These are phyloP conservation scores for Curvularia sp. DNA, from an alignment of 2,329 filamentous ascomycete genomes.

Conservation along the genomic window DNA sequence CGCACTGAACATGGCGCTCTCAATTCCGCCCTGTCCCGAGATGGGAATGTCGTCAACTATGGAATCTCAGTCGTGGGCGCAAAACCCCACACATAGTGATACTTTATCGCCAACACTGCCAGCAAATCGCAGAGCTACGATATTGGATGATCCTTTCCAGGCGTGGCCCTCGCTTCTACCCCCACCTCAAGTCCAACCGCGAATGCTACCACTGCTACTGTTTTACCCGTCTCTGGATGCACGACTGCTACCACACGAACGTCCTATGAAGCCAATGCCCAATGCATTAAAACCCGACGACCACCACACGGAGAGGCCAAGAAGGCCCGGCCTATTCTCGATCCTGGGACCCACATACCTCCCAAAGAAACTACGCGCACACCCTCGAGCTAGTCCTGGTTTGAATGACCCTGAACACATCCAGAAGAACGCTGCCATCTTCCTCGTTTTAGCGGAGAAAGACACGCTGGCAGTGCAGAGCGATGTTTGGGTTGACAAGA, in stretches of 20 bases:
- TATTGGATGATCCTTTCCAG: constrained; percentile 41
- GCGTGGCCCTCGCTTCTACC: constrained; percentile 51
- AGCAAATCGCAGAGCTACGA: constrained; percentile 38
- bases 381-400: constrained; percentile 54
- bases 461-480: constrained; percentile 53
- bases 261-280: constrained; percentile 47
- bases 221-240: constrained; percentile 56
- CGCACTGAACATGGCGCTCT: constrained; percentile 54
- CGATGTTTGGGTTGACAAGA: constrained; percentile 54
- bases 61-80: constrained; percentile 14
- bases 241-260: constrained; percentile 52
- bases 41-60: constrained; percentile 25
- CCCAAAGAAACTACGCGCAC: constrained; percentile 46
- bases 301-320: constrained; percentile 38
- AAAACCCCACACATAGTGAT: constrained; percentile 19
- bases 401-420: constrained; percentile 45
- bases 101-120: constrained; percentile 42
- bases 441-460: constrained; percentile 53
- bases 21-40: constrained; percentile 42
- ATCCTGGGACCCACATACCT: constrained; percentile 54
- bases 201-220: constrained; percentile 51
- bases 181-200: constrained; percentile 41
- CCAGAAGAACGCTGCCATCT: constrained; percentile 50
- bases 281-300: constrained; percentile 46
- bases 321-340: constrained; percentile 48